phyloP scores from a whole-genome alignment of 164 flowering plant species.

The Kalanchoe fedtschenkoi region DNA sequence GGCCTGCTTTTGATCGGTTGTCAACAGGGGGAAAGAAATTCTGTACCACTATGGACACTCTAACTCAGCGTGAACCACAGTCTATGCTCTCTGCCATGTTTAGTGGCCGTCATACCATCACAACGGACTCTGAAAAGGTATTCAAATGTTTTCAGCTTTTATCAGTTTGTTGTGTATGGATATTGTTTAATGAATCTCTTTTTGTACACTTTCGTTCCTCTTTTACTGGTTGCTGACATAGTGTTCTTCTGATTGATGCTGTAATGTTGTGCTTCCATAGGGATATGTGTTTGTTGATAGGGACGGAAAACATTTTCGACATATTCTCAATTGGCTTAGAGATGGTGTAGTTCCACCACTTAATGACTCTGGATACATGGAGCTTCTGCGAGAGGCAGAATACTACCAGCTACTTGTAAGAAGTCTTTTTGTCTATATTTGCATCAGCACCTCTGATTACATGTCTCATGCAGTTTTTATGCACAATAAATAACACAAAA shows the following conservation, averaged over 20 bases:
- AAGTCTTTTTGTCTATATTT: background rate
- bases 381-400: constrained; percentile 83
- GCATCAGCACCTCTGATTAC: background rate
- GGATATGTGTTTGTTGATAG: constrained; percentile 88
- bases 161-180: background rate
- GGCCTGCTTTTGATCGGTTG: background rate
- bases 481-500: background rate
- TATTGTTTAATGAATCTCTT: background rate
- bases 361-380: constrained; percentile 44
- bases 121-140: constrained; percentile 53
- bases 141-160: background rate
- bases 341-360: constrained; percentile 77
- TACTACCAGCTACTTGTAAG: constrained; percentile 84
- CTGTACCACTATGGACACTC: constrained; percentile 67
- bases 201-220: background rate
- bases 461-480: background rate
- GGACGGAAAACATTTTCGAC: constrained; percentile 90
- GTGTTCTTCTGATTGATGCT: background rate
- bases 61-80: constrained; percentile 84
- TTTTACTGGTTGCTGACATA: background rate
- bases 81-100: constrained; percentile 98
- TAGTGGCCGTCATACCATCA: constrained; percentile 76
- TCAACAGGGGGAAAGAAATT: constrained; percentile 77
- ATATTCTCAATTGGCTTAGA: constrained; percentile 86
- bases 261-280: constrained; percentile 35